Evolutionary conservation across 225 moss, liverwort and hornwort genomes (phyloP).

Genomic region (Climacium dendroides): DNA sequence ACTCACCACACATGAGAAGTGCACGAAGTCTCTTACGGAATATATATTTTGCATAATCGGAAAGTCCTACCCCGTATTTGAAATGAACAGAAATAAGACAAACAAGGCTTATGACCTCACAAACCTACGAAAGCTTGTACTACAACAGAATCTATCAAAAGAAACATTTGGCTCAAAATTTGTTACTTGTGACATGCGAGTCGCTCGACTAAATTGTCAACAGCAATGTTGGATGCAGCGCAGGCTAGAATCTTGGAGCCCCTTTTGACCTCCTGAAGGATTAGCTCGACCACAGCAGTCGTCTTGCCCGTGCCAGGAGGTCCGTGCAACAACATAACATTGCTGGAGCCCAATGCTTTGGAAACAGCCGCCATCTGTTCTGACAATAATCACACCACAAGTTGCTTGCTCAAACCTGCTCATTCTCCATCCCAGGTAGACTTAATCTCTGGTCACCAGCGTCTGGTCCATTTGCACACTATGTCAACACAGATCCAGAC

Average conservation of each 20-base stretch:
- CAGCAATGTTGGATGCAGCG: conserved; percentile 95
- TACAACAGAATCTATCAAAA: not conserved
- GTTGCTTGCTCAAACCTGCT: conserved; percentile 54
- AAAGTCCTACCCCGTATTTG: not conserved
- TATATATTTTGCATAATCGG: not conserved
- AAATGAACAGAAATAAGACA: not conserved
- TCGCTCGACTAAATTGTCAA: conserved; percentile 90
- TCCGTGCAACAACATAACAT: conserved; percentile 87
- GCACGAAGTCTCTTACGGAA: not conserved
- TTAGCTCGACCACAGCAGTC: conserved; percentile 78
- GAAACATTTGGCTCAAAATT: not conserved
- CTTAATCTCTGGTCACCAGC: conserved; percentile 45
- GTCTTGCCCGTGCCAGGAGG: conserved; percentile 99
- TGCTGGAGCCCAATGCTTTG: conserved; percentile 76
- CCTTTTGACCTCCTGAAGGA: conserved; percentile 93
- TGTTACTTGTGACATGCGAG: conserved; percentile 77
- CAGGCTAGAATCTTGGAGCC: conserved; percentile 92
- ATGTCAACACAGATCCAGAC: conserved; percentile 12
- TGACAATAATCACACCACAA: conserved; percentile 64
- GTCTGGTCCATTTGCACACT: conserved; percentile 45
- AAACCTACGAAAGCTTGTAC: not conserved
- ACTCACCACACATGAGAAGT: not conserved
- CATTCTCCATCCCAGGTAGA: conserved; percentile 46
- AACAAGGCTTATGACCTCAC: not conserved
- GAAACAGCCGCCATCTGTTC: conserved; percentile 82